Base-by-base conservation (phyloP, 768 basidiomycete species). In the Phanerodontia chrysosporium region DNA sequence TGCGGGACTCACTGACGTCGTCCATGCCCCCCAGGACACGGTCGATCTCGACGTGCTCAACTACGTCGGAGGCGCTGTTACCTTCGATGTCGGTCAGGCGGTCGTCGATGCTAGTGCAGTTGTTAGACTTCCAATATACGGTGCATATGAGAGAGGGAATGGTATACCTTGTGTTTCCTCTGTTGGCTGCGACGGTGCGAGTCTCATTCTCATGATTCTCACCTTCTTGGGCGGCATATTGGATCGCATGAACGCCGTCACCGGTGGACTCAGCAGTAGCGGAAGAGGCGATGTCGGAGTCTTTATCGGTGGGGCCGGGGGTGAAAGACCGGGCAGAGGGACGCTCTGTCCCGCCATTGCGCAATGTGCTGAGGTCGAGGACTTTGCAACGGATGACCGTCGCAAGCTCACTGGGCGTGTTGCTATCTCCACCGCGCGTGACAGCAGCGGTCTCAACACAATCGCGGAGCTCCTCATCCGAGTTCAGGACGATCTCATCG, bases 401-500 rank as follows among this genome's bases (percentile, higher is more conserved):
- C 18, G 39, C 39, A 18, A 4, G 10, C 39, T 42, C 39, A 18
- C 39, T 18, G 18, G 39, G 18, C 39, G 9, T 5, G 18, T 7
- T 4, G 39, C 18, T 18, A 4, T 18, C 16, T 18, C 16, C 39
- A 42, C 4, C 39, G 18, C 4, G 10, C 4, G 16, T 18, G 16
- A 18, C 4, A 18, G 39, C 39, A 18, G 22, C 48, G 9, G 29
- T 14, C 24, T 49, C 62, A 66, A 85, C 89, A 66, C 79, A 87
- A 52, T 89, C 87, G 48, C 78, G 76, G 21, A 91, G 79, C 67
- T 91, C 89, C 35, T 84, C 83, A 54, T 88, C 76, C 1, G 88
- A 81, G 69, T 81, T 88, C 55, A 90, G 73, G n/a, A 88, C 90
- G 58, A 91, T 81, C 58, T 84, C 80, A 65, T 91, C 89, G 36